A percentile compares a stretch with the other conserved stretches of the same genome.
Evolutionary conservation across 2,329 filamentous ascomycete species (phyloP).

Genomic region (Monosporascus sp.): DNA sequence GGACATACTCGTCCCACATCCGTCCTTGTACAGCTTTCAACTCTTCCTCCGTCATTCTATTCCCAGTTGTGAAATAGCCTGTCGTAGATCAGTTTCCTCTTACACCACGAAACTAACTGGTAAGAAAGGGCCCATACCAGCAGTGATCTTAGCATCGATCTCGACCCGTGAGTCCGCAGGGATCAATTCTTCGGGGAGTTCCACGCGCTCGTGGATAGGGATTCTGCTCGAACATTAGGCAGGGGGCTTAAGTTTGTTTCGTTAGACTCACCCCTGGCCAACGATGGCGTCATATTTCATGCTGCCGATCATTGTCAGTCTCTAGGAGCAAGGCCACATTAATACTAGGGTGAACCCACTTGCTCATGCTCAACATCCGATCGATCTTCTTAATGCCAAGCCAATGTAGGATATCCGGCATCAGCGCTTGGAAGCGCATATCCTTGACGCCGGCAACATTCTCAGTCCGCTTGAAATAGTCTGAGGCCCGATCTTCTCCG

Average conservation of each 20-base stretch:
- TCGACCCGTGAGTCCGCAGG: constrained; percentile 94
- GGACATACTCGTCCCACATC: constrained; percentile 76
- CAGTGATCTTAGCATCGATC: constrained; percentile 97
- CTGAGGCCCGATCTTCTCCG: constrained; percentile 72
- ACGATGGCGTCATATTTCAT: constrained; percentile 92
- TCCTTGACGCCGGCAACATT: constrained; percentile 95
- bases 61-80: constrained; percentile 80
- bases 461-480: constrained; percentile 96
- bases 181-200: constrained; percentile 90
- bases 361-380: constrained; percentile 97
- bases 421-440: constrained; percentile 96
- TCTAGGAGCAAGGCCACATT: constrained; percentile 7
- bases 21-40: constrained; percentile 80
- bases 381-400: constrained; percentile 98
- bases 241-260: constrained; percentile 9
- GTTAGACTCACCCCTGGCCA: constrained; percentile 58
- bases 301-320: constrained; percentile 38
- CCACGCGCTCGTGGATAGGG: constrained; percentile 82
- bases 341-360: constrained; percentile 48
- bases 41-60: constrained; percentile 83
- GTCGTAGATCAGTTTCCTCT: constrained; percentile 20
- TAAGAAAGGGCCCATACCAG: constrained; percentile 52
- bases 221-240: constrained; percentile 46
- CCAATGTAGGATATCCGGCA: constrained; percentile 98
- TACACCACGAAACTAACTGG: constrained; percentile 3